Percentiles rank a stretch among this genome's conserved stretches.
Evolutionary conservation across 2,329 filamentous ascomycete species (phyloP).

Genomic region (Biscogniauxia marginata): DNA sequence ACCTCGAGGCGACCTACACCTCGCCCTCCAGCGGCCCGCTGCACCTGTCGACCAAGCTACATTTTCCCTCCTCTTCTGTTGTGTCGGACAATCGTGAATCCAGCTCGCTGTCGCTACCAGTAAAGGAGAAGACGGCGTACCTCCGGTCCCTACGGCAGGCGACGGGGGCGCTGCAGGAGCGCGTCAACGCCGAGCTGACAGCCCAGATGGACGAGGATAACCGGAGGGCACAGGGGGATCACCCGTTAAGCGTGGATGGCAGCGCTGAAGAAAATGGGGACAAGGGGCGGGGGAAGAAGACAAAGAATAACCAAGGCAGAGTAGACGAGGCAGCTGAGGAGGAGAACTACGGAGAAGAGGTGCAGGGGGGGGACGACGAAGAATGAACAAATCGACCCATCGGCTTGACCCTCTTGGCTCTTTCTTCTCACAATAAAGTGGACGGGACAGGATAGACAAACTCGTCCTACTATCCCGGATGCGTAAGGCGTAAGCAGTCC

Average conservation of each 20-base stretch:
- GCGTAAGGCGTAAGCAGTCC: too few species aligned
- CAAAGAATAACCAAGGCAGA: constrained; percentile 20
- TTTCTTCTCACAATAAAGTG: too few species aligned
- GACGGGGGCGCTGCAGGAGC: constrained; percentile 59
- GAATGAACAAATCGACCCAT: too few species aligned
- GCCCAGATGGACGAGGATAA: constrained; percentile 73
- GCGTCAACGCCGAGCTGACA: constrained; percentile 71
- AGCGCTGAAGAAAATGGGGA: constrained; percentile 1
- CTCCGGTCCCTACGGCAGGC: constrained; percentile 58
- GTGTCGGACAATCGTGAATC: not conserved
- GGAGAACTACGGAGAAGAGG: constrained; percentile 84
- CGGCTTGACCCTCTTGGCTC: too few species aligned
- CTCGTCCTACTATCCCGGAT: too few species aligned
- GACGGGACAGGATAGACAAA: too few species aligned
- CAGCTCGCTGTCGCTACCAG: constrained; percentile 7
- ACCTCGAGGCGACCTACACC: constrained; percentile 53
- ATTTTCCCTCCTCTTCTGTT: constrained; percentile 28
- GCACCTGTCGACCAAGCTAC: constrained; percentile 33
- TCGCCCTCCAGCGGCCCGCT: constrained; percentile 51
- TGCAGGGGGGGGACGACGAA: constrained; percentile 61
- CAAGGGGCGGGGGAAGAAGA: not conserved
- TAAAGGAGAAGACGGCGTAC: constrained; percentile 51
- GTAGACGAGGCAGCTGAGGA: constrained; percentile 62
- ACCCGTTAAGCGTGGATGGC: constrained; percentile 17
- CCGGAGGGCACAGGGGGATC: too few species aligned